Percentiles rank a stretch among this genome's conserved stretches.
phyloP scores from a whole-genome alignment of 1,284 basidiomycete species.

The Malassezia sympodialis region DNA sequence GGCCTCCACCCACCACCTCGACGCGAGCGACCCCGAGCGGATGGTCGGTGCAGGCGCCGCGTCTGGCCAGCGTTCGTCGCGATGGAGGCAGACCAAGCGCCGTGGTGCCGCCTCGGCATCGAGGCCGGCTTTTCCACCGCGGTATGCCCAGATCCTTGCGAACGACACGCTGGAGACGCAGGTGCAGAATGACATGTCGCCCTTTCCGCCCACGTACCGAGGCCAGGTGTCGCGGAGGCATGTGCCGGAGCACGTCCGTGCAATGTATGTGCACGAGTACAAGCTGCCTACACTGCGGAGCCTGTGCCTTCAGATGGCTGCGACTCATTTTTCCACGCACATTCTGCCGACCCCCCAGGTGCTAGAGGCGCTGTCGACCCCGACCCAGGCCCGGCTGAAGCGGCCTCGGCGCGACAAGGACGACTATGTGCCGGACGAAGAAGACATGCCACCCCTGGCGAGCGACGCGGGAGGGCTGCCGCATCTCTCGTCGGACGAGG shows the following conservation, averaged over 20 bases:
- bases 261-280: not conserved
- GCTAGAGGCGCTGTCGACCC: not conserved
- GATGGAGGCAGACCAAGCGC: not conserved
- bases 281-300: slow-evolving; percentile 1
- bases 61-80: not conserved
- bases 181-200: slow-evolving; percentile 19
- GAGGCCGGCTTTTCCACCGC: not conserved
- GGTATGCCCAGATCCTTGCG: slow-evolving; percentile 3
- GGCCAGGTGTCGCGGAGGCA: slow-evolving; percentile 12
- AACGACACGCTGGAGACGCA: slow-evolving; percentile 17
- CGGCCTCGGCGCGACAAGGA: not conserved
- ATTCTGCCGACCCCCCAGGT: slow-evolving; percentile 10
- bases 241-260: not conserved
- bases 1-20: not conserved
- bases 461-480: not conserved
- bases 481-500: not conserved
- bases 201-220: slow-evolving; percentile 14
- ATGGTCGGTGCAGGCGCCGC: not conserved
- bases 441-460: not conserved
- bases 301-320: slow-evolving; percentile 1
- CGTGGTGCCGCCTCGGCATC: not conserved
- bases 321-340: slow-evolving; percentile 13
- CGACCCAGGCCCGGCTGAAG: not conserved
- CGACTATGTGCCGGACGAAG: slow-evolving; percentile 14
- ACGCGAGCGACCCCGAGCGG: not conserved